Base-by-base conservation (phyloP, 306 rosid species). In the Quercus dentata region DNA sequence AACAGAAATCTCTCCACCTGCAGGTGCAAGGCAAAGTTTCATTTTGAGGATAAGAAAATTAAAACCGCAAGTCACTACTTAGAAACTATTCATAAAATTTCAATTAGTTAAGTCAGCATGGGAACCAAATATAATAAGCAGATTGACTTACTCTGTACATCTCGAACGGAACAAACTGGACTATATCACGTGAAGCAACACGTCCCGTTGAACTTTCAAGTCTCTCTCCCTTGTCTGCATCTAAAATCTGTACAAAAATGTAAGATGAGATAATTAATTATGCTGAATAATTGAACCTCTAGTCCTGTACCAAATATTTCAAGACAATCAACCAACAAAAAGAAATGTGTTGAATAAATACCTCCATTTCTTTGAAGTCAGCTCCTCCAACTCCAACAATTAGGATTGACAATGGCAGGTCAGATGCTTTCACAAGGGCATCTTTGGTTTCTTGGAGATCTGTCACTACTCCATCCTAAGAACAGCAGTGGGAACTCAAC, bases 331-430 rank as follows among this genome's bases (percentile, higher is more conserved):
- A 55, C 67, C 46, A 65, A 72, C 68, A 74, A 38, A 74, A 13
- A 33, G 41, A 75, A 56, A 77, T 27, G 10, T 7, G 30, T 74
- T 61, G 35, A 64, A 71, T 10, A 56, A 38, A 73, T 91, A 96
- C 99, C 99, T 96, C 98, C 99, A 96, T 96, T 86, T 96, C 99
- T 89, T 96, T 96, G 82, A 93, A 96, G 84, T 96, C 99, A 9
- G 99, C 98, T 82, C 99, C 99, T 85, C 99, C 99, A 28, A 96
- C 98, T 20, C 99, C 99, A 83, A 96, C 90, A 69, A 96, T 96
- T 80, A 96, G 98, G 80, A 96, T 96, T 31, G 99, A 96, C 76
- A 96, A 77, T 15, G 99, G 98, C 74, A 96, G 90, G 76, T 96
- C 98, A 28, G 99, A 96, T 72, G 99, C 98, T 78, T 90, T 96